Conservation (phyloP, 768 basidiomycete species). For the Sporobolomyces roseus region DNA sequence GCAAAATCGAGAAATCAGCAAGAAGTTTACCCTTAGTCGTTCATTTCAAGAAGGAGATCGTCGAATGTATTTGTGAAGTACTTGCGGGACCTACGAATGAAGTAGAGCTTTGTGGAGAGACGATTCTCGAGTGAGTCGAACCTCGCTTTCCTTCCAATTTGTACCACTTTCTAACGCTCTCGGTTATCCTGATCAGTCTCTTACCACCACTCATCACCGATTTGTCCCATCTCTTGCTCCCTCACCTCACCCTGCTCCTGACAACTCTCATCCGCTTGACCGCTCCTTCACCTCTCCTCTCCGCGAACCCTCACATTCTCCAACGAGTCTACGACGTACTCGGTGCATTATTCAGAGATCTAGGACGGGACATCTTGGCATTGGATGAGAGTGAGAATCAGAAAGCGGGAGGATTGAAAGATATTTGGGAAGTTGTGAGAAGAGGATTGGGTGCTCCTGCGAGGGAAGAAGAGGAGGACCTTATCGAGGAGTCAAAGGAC, state of each 20-base stretch:
- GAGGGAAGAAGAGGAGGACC: not conserved
- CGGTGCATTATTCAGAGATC: slow-evolving; percentile 37
- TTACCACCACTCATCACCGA: slow-evolving; percentile 40
- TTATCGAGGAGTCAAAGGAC: not conserved
- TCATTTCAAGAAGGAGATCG: slow-evolving; percentile 70
- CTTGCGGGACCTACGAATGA: slow-evolving; percentile 18
- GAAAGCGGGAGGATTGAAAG: not conserved
- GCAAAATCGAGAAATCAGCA: slow-evolving; percentile 60
- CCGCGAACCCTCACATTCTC: slow-evolving; percentile 38
- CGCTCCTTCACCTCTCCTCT: slow-evolving; percentile 34
- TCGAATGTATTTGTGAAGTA: slow-evolving; percentile 47
- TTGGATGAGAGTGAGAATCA: not conserved
- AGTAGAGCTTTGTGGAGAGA: slow-evolving; percentile 35
- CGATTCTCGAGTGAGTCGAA: slow-evolving; percentile 35
- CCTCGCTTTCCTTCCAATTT: not conserved
- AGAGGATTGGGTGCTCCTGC: slow-evolving; percentile 37
- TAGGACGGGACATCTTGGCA: slow-evolving; percentile 29
- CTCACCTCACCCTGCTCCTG: slow-evolving; percentile 32
- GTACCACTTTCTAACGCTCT: too few species aligned
- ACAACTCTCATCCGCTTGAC: slow-evolving; percentile 39
- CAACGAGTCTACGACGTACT: slow-evolving; percentile 41
- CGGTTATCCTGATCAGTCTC: slow-evolving; percentile 13
- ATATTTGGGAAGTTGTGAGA: slow-evolving; percentile 35
- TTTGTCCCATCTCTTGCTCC: slow-evolving; percentile 29
- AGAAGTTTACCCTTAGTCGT: slow-evolving; percentile 74